These are phyloP conservation scores for Hyaloscypha finlandica DNA, from an alignment of 495 filamentous ascomycete genomes.

Conservation along the genomic window DNA sequence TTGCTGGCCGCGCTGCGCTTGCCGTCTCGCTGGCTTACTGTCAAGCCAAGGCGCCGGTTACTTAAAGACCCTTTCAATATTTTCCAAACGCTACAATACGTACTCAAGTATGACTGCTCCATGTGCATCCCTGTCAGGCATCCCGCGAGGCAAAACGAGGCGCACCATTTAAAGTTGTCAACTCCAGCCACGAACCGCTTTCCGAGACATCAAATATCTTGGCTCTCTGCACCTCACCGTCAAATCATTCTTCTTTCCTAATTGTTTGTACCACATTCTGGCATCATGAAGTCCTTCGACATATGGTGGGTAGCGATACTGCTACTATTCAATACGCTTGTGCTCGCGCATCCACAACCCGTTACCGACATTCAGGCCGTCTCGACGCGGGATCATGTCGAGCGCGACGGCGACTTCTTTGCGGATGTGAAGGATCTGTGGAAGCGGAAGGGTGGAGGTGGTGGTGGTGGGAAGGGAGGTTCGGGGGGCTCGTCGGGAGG, in stretches of 20 bases:
- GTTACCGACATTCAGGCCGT: slow-evolving; percentile 23
- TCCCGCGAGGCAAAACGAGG: neutral
- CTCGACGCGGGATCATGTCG: slow-evolving; percentile 14
- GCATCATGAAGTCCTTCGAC: slow-evolving; percentile 16
- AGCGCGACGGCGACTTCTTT: slow-evolving; percentile 6
- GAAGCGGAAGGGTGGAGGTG: slow-evolving; percentile 59
- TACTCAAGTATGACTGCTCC: neutral
- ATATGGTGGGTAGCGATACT: slow-evolving; percentile 15
- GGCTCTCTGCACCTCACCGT: neutral
- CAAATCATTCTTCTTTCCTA: neutral
- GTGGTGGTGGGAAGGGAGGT: slow-evolving; percentile 38
- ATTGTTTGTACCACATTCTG: neutral
- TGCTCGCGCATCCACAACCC: slow-evolving; percentile 26
- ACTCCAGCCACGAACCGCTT: neutral
- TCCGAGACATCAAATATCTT: slow-evolving; percentile 5
- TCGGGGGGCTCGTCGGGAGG: slow-evolving; percentile 9
- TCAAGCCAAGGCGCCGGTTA: neutral
- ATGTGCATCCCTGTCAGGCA: neutral
- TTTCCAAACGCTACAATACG: too few species aligned
- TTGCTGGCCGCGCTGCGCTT: neutral
- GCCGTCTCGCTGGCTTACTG: too few species aligned
- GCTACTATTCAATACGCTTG: slow-evolving; percentile 6
- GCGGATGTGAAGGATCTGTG: slow-evolving; percentile 43
- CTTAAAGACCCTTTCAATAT: neutral
- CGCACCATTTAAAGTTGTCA: neutral